Percentiles rank a stretch among this genome's conserved stretches.
These are phyloP conservation scores for Neohortaea acidophila DNA, from an alignment of 495 filamentous ascomycete species.

Conservation along the genomic window DNA sequence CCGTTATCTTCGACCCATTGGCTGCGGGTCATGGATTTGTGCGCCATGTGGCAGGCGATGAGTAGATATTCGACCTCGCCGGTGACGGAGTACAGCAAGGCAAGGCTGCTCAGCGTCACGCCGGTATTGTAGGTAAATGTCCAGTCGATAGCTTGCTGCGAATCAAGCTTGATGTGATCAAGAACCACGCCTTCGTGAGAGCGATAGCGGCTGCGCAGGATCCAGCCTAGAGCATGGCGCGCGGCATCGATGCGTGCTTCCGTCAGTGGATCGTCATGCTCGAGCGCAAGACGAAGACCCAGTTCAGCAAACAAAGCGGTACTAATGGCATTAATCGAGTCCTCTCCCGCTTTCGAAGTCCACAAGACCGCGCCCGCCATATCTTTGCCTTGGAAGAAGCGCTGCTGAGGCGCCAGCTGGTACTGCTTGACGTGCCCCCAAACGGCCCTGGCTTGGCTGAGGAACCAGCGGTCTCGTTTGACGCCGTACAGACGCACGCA, in stretches of 20 bases:
- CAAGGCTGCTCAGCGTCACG: constrained; percentile 8
- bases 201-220: constrained; percentile 16
- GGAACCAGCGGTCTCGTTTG: constrained; percentile 9
- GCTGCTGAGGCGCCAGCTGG: too few relatives aligned
- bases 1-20: constrained; percentile 14
- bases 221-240: constrained; percentile 13
- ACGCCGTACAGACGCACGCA: constrained; percentile 11
- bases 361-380: constrained; percentile 15
- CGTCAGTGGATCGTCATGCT: background rate
- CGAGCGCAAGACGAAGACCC: constrained; percentile 4
- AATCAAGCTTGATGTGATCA: constrained; percentile 7
- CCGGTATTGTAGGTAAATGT: constrained; percentile 17
- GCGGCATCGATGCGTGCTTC: constrained; percentile 8
- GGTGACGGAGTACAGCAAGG: constrained; percentile 10
- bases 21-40: constrained; percentile 8
- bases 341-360: constrained; percentile 8
- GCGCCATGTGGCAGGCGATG: constrained; percentile 16
- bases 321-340: constrained; percentile 12
- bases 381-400: constrained; percentile 6
- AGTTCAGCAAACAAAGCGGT: constrained; percentile 13
- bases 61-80: constrained; percentile 11
- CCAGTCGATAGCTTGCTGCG: constrained; percentile 6
- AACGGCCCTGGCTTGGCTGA: constrained; percentile 7
- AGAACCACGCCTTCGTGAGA: constrained; percentile 9
- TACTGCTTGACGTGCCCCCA: constrained; percentile 10